A percentile compares a stretch with the other conserved stretches of the same genome.
phyloP scores from a whole-genome alignment of 192 early-diverging fungal species.

The Paraglomus brasilianum region DNA sequence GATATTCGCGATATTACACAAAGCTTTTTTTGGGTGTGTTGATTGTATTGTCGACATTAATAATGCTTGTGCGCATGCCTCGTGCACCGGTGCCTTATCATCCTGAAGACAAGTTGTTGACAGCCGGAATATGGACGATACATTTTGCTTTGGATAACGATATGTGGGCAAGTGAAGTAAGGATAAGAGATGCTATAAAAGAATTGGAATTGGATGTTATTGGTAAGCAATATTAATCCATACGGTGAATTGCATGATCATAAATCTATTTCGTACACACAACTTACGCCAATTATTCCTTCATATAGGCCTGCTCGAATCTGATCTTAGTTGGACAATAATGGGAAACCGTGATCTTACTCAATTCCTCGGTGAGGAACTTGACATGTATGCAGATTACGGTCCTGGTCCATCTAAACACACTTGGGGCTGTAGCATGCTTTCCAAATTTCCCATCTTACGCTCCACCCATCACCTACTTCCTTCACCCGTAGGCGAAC shows the following conservation, averaged over 20 bases:
- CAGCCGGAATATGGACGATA: constrained; percentile 82
- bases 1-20: constrained; percentile 38
- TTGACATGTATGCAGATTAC: constrained; percentile 77
- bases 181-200: constrained; percentile 70
- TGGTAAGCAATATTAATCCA: constrained; percentile 38
- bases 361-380: constrained; percentile 74
- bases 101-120: constrained; percentile 65
- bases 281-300: not conserved
- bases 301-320: constrained; percentile 63
- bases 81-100: constrained; percentile 55
- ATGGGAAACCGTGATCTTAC: constrained; percentile 84
- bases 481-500: constrained; percentile 76
- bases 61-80: constrained; percentile 48
- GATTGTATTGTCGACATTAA: constrained; percentile 37
- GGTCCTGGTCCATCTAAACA: constrained; percentile 83
- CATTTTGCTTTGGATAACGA: constrained; percentile 85
- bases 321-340: constrained; percentile 76
- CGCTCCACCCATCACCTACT: constrained; percentile 72
- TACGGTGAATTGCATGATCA: not conserved
- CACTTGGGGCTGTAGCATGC: constrained; percentile 83
- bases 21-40: constrained; percentile 42
- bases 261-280: not conserved
- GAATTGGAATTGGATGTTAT: constrained; percentile 80
- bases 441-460: constrained; percentile 83
- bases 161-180: constrained; percentile 76